phyloP scores from a whole-genome alignment of 179 eudicot species.

The Spergularia azorica region DNA sequence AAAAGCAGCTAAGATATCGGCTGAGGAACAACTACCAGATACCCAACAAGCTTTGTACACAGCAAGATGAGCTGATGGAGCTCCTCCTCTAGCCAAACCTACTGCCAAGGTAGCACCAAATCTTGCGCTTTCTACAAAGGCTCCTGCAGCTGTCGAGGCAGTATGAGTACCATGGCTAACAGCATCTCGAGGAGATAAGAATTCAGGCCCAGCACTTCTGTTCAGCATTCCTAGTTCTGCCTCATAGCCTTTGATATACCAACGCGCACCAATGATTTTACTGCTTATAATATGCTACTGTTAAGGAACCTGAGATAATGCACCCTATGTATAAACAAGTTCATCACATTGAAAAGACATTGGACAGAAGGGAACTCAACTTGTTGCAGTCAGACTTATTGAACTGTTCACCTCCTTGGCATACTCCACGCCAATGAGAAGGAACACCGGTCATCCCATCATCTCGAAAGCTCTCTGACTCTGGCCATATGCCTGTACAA shows the following conservation, averaged over 20 bases:
- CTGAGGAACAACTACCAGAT: conserved; percentile 33
- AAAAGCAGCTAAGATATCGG: conserved; percentile 54
- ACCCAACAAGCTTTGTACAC: conserved; percentile 58
- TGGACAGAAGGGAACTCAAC: conserved; percentile 26
- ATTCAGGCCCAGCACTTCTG: conserved; percentile 27
- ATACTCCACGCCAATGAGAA: conserved; percentile 48
- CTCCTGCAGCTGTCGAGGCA: conserved; percentile 53
- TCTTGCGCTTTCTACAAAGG: conserved; percentile 32
- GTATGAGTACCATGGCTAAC: conserved; percentile 59
- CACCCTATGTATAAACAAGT: too few relatives aligned
- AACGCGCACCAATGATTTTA: conserved; percentile 63
- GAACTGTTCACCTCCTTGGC: conserved; percentile 46
- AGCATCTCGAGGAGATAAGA: conserved; percentile 49
- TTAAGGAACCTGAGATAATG: background rate
- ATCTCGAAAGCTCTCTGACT: conserved; percentile 29
- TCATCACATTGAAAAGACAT: background rate
- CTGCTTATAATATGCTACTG: conserved; percentile 21
- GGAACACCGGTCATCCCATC: conserved; percentile 18
- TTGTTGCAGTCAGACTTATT: conserved; percentile 41
- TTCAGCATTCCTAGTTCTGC: conserved; percentile 36
- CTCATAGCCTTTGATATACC: conserved; percentile 44
- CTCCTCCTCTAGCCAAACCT: conserved; percentile 56
- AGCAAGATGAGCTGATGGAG: conserved; percentile 58
- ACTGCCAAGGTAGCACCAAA: conserved; percentile 29
- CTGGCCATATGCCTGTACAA: conserved; percentile 29